Base-by-base conservation (phyloP, 177 flowering plant species). In the Vitis hybrid region DNA sequence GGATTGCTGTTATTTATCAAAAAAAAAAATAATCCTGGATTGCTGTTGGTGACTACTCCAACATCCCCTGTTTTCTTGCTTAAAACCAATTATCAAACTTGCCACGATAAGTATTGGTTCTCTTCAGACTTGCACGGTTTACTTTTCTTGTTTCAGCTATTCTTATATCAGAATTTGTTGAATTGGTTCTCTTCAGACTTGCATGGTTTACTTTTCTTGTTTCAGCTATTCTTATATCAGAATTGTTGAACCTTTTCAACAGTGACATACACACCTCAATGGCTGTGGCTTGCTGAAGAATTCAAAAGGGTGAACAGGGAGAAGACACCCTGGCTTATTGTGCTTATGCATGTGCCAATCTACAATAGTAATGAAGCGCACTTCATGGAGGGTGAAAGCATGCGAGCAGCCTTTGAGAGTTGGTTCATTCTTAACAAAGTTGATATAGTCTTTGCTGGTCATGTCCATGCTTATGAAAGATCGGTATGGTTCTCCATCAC, bases 271-370 rank as follows among this genome's bases (percentile, higher is more conserved):
- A 86, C 99, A 19, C 97, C 96, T 70, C 98, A 95, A 65, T 95
- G 82, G 78, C 49, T 0, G 64, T 96, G 99, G 99, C 82, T 96
- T 5, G 19, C 49, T 7, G 78, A 83, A 51, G 99, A 96, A 75
- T 77, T 96, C 4, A 70, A 69, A 19, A 85, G 75, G 72, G 99
- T 96, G 39, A 86, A 96, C 77, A 84, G 99, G 69, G 86, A 82
- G 78, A 82, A 85, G 83, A 96, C 99, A 60, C 97, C 99, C 39
- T 96, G 99, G 99, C 86, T 96, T 51, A 90, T 96, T 67, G 93
- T 96, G 73, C 86, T 96, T 48, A 84, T 94, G 95, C 99, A 96
- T 71, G 84, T 71, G 10, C 98, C 99, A 1, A 71, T 88, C 10
- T 96, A 96, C 81, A 96, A 83, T 60, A 93, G 92, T 60, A 89